Evolutionary conservation across 1,284 basidiomycete species (phyloP), one percentile per base, ranked within the genome.

Genomic region (Gymnopus androsaceus): DNA sequence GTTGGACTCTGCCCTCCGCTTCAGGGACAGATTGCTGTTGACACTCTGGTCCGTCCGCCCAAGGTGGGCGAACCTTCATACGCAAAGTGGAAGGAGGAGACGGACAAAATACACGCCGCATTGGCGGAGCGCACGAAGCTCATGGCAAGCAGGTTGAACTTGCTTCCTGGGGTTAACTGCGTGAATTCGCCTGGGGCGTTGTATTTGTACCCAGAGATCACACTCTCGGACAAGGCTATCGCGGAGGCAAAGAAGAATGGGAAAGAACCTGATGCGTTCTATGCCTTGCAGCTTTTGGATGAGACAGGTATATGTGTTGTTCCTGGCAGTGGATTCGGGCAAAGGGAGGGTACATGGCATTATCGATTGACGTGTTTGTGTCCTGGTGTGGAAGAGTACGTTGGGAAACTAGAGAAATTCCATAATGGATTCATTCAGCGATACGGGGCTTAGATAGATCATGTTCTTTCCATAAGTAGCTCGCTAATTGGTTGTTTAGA

Each of bases 271-370:
- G 95, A 98, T 70, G 88, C 87, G 52, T 88, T 95, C 67, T 98
- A 98, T 67, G 84, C 92, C 30, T 75, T 95, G 53, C 83, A 82
- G 61, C 69, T 98, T 54, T 77, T 98, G 49, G 91, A 96, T 61
- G 83, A 85, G 62, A 96, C 94, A 0, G 95, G 95, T 30, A 96
- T 97, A 64, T 97, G 94, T 65, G 92, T 93, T 21, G 90, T 97
- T 1, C 91, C 94, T 7, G 95, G 95, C 0, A 88, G 85, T 53
- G 95, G 95, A 7, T 97, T 98, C 67, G 94, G 95, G 2, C 95
- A 97, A 76, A 87, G 83, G 72, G 84, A 87, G 48, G 92, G 89
- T 31, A 89, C 94, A 65, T 87, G 85, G 72, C 94, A 98, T 73
- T 89, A 96, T 67, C 77, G 95, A 41, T 71, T 95, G 69, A 95